These are phyloP conservation scores for Penicillium mononematosum DNA, from an alignment of 495 filamentous ascomycete species.

Conservation along the genomic window DNA sequence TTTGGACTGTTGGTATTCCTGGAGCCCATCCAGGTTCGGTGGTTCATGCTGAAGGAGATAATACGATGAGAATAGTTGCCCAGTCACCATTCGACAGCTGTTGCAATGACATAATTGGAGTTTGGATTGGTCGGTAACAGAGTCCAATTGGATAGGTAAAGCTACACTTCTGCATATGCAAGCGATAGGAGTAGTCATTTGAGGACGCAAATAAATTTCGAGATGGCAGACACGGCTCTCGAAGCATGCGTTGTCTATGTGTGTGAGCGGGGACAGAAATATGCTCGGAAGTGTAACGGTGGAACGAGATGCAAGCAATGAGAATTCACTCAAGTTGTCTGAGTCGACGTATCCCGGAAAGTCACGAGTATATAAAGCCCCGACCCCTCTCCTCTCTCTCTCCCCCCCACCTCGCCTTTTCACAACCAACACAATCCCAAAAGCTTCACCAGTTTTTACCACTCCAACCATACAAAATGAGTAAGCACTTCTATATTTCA, in stretches of 20 bases:
- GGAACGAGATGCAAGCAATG: background rate
- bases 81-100: constrained; percentile 58
- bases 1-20: constrained; percentile 48
- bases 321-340: background rate
- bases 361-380: constrained; percentile 30
- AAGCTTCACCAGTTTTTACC: constrained; percentile 2
- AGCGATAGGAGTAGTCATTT: constrained; percentile 35
- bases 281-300: constrained; percentile 21
- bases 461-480: constrained; percentile 24
- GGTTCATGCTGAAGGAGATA: constrained; percentile 38
- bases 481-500: constrained; percentile 14
- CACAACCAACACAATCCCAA: constrained; percentile 2
- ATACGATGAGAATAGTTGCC: constrained; percentile 57
- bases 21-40: constrained; percentile 38
- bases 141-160: constrained; percentile 42
- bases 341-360: constrained; percentile 15
- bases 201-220: background rate
- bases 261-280: constrained; percentile 36
- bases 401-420: constrained; percentile 3
- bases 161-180: constrained; percentile 57
- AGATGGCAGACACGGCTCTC: background rate
- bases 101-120: constrained; percentile 63
- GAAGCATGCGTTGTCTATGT: constrained; percentile 23
- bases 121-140: constrained; percentile 25
- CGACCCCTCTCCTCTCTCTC: constrained; percentile 2